A percentile compares a stretch with the other conserved stretches of the same genome.
These are phyloP conservation scores for Trifolium fragiferum DNA, from an alignment of 306 rosid genomes.

Conservation along the genomic window DNA sequence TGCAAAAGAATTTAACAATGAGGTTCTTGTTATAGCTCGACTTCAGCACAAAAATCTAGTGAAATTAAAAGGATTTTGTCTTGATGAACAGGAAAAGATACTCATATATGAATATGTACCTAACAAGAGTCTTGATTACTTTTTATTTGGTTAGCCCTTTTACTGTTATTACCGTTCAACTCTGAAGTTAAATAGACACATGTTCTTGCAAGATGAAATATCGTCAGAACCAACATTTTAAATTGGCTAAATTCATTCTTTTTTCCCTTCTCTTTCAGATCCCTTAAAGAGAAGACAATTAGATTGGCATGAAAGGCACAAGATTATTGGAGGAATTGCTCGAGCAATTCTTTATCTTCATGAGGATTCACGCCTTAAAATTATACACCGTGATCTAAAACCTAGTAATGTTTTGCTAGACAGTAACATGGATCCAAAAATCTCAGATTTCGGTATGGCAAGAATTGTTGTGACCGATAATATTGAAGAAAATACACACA, in stretches of 20 bases:
- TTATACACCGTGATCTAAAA: constrained; percentile 64
- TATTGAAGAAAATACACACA: constrained; percentile 39
- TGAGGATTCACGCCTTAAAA: constrained; percentile 54
- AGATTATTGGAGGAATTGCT: constrained; percentile 49
- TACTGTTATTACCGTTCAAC: too few species aligned
- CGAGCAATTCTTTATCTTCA: constrained; percentile 57
- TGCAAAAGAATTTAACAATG: constrained; percentile 58
- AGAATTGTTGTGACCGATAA: constrained; percentile 31
- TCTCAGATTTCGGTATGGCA: constrained; percentile 63
- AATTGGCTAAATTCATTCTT: background rate
- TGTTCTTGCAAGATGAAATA: too few species aligned
- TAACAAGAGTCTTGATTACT: constrained; percentile 58
- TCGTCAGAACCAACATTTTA: background rate
- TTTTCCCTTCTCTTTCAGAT: background rate
- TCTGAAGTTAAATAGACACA: too few species aligned
- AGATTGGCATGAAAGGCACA: constrained; percentile 41
- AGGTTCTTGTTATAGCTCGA: constrained; percentile 55
- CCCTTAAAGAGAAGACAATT: background rate
- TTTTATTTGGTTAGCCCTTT: constrained; percentile 45
- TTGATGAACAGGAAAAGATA: constrained; percentile 59
- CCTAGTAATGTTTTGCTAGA: constrained; percentile 58
- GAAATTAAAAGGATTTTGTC: constrained; percentile 60
- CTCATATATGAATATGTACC: constrained; percentile 59
- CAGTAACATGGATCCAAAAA: constrained; percentile 50
- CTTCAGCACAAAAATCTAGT: constrained; percentile 66